Base-by-base conservation (phyloP, 768 basidiomycete genomes). In the Lentinus brumalis region DNA sequence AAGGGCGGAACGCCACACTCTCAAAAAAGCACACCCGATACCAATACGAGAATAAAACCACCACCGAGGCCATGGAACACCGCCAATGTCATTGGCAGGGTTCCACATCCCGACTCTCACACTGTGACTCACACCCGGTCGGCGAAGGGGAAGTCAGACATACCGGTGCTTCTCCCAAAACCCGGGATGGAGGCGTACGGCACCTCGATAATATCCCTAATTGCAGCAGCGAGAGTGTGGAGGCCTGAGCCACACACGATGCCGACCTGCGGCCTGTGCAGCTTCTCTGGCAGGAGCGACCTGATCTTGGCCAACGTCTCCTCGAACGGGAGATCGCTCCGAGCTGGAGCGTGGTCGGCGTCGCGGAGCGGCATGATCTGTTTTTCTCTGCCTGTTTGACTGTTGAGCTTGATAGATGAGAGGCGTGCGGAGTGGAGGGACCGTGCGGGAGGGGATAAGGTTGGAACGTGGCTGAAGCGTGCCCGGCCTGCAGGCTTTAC, bases 241-340 rank as follows among this genome's bases (percentile, higher is more conserved):
- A 96, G 77, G 3, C 94, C 94, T 1, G 89, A 91, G 58, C 94
- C 94, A 71, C 93, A 95, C 30, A 96, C 86, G 66, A 96, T 92
- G 18, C 89, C 94, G 16, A 94, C 83, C 38, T 78, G 78, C 10
- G 93, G 93, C n/a, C 58, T 69, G 30, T 74, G 77, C 9, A 89
- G 80, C 12, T 68, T 67, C 16, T 57, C 50, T 1, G 77, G 77
- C 16, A 79, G 65, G 61, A 66, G 66, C 49, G 53, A 53, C 15
- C 63, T 69, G 18, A 71, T 67, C 21, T 60, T 59, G 59, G 53
- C 73, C 67, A 72, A 67, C 53, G 72, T 73, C 41, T 67, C 67
- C 50, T 61, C 68, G 46, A 76, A 74, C 11, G 71, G 71, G 30
- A 63, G 62, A 26, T 26, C 21, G 21, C 21, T 26, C 21, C 2